Conservation (phyloP, 257 asterid species). For the Nicotiana otophora region DNA sequence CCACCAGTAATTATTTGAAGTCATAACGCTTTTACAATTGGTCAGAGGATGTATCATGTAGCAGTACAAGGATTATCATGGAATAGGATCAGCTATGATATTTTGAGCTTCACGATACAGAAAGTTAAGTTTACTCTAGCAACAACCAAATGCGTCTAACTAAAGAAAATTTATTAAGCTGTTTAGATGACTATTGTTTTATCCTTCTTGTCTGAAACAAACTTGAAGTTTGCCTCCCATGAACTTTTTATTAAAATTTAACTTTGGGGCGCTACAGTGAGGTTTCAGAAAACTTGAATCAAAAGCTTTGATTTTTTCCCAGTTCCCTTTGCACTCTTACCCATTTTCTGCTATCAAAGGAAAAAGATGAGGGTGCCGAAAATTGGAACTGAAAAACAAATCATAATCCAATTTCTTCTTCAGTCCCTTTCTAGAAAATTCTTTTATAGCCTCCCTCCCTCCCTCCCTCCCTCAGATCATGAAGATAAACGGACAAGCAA, state of each 20-base stretch:
- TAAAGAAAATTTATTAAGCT: background rate
- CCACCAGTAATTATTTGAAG: background rate
- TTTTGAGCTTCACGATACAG: background rate
- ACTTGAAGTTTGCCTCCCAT: background rate
- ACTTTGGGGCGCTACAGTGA: background rate
- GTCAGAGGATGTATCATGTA: background rate
- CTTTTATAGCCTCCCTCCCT: background rate
- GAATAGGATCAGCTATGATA: background rate
- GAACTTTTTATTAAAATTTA: background rate
- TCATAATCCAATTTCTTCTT: background rate
- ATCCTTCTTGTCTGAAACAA: background rate
- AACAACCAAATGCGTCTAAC: background rate
- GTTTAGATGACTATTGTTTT: background rate
- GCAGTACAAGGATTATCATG: background rate
- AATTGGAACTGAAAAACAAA: background rate
- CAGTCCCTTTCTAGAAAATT: background rate
- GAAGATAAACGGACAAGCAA: background rate
- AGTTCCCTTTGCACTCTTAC: background rate
- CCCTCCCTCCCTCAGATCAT: background rate
- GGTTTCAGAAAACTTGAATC: background rate
- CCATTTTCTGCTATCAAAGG: background rate
- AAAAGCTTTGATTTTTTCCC: background rate
- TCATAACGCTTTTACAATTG: background rate
- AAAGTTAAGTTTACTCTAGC: background rate
- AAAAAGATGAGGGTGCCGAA: background rate